These are phyloP conservation scores for Croton laevigatus DNA, from an alignment of 441 rosid species.

Conservation along the genomic window DNA sequence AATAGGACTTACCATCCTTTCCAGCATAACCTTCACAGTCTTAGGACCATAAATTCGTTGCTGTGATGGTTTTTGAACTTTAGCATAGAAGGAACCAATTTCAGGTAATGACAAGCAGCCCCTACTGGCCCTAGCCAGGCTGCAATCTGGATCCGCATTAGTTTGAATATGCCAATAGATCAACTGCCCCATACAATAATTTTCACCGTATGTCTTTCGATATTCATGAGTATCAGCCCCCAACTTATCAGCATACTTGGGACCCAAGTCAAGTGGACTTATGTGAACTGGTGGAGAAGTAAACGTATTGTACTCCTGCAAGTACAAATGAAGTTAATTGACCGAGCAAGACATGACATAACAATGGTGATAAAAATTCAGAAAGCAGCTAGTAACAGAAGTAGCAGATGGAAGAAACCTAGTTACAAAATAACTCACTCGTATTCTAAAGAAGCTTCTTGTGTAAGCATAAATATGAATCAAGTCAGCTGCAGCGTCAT, in stretches of 20 bases:
- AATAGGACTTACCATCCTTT: constrained; percentile 68
- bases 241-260: constrained; percentile 73
- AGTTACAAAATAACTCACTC: constrained; percentile 41
- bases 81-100: constrained; percentile 81
- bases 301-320: constrained; percentile 73
- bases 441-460: constrained; percentile 74
- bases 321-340: constrained; percentile 4
- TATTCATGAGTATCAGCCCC: constrained; percentile 72
- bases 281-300: constrained; percentile 88
- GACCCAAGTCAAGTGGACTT: constrained; percentile 95
- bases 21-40: constrained; percentile 69
- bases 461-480: constrained; percentile 91
- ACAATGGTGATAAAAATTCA: neutral
- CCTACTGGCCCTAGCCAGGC: constrained; percentile 66
- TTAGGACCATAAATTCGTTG: constrained; percentile 85
- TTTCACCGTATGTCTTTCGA: constrained; percentile 84
- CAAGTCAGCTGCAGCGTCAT: constrained; percentile 99
- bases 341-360: constrained; percentile 5
- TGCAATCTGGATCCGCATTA: constrained; percentile 72
- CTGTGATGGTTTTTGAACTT: constrained; percentile 77
- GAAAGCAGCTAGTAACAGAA: neutral
- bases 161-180: constrained; percentile 96
- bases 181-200: constrained; percentile 95
- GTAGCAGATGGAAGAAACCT: neutral
- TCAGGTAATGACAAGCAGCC: constrained; percentile 95